These are phyloP conservation scores for Rhytidiadelphus loreus DNA, from an alignment of 225 moss, liverwort and hornwort species.

Conservation along the genomic window DNA sequence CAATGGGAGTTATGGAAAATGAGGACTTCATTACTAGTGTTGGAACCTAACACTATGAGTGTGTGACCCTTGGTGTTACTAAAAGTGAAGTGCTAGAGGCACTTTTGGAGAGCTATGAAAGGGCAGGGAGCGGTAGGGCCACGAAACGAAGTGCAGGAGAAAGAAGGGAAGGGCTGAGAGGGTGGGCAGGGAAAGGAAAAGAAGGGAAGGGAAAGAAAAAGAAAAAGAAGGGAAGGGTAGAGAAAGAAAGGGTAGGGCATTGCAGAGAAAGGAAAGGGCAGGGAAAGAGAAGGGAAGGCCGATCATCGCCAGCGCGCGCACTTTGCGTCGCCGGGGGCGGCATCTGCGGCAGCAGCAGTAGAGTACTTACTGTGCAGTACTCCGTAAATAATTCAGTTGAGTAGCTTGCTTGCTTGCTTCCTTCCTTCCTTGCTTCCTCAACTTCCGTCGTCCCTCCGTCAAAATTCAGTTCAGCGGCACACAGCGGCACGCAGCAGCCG, in stretches of 20 bases:
- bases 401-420: too few relatives aligned
- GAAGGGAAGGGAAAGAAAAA: too few relatives aligned
- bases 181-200: too few relatives aligned
- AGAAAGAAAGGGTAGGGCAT: background rate
- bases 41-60: rapidly evolving
- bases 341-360: background rate
- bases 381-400: background rate
- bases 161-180: too few relatives aligned
- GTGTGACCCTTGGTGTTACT: background rate
- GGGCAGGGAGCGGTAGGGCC: background rate
- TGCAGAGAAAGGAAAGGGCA: background rate
- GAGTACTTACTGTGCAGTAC: background rate
- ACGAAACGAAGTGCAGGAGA: too few relatives aligned
- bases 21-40: rapidly evolving
- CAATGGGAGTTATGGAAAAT: too few relatives aligned
- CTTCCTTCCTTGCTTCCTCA: too few relatives aligned
- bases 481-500: background rate
- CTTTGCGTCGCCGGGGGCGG: background rate
- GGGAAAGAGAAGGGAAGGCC: background rate
- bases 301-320: background rate
- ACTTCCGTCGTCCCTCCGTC: background rate
- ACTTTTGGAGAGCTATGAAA: background rate
- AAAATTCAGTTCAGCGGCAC: background rate
- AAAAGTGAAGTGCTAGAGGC: background rate
- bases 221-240: background rate